Evolutionary conservation across 2,329 filamentous ascomycete species (phyloP), one percentile per base, ranked within the genome.

Genomic region (Alternaria sp.): DNA sequence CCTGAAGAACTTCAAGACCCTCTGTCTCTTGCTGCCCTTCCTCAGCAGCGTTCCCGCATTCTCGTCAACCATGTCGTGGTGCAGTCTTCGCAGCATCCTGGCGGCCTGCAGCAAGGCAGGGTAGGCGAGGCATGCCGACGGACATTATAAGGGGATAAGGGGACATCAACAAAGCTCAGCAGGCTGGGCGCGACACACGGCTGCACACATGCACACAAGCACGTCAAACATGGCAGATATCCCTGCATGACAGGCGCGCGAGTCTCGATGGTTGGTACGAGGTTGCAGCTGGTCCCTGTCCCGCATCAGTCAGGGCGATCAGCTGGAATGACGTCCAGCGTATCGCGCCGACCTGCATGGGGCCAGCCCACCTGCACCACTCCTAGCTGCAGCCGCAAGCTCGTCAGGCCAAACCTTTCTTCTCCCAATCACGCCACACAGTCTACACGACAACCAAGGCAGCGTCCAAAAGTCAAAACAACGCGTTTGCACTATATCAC

Each of bases 11-110:
- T 73, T 70, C 16, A 67, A 52, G 40, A 78, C 63, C 41, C 67
- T 57, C 64, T 78, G 68, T 36, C 75, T 65, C 67, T 74, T 78
- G 50, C 70, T 73, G 56, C 63, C 66, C 66, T 69, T 74, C 57
- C 62, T 65, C 48, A 67, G 65, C n/a, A 65, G 58, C 52, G 71
- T 73, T 48, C 57, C 62, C 27, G 62, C 61, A 44, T 62, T 63
- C 28, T 62, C 64, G 48, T 72, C 63, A 54, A 59, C 62, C 57
- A 68, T 58, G 43, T 72, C 64, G 50, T 54, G 65, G 60, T 70
- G 69, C 46, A 72, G 61, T 61, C 66, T 71, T 65, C 70, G 69
- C 62, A 78, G 64, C 71, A 74, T 76, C 62, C 67, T 73, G 59
- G 62, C 58, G 64, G 48, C 60, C 45, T 54, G 49, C 52, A 49